Base-by-base conservation (phyloP, 768 basidiomycete species). In the Mycena floridula region DNA sequence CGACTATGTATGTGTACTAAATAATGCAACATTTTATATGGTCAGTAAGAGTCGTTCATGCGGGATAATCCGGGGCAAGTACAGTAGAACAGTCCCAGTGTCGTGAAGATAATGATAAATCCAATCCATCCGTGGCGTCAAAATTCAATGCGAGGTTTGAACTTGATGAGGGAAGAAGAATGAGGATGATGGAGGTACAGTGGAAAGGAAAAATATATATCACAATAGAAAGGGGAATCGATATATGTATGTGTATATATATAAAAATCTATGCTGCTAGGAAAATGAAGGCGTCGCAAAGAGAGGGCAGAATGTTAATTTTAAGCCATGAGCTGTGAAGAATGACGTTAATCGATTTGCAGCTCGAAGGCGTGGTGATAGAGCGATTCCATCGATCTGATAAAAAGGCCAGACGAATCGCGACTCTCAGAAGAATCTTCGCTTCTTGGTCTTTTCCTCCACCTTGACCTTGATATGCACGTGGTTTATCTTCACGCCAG, bases 371-470 rank as follows among this genome's bases (percentile, higher is more conserved):
- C 32, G 32, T 13, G 38, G 38, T 22, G 38, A 39, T 24, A 39
- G 22, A 3, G 42, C 25, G 42, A 18, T 18, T 28, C n/a, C 32
- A 23, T n/a, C 26, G 13, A 43, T 18, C 11, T 26, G 9, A 15
- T 15, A 44, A 43, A 16, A 21, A 22, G 30, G 15, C 37, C 40
- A 36, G 44, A 30, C 47, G 32, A 18, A 18, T 13, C 37, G n/a
- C 37, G 18, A 32, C 26, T 9, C 27, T 57, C 71, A 88, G 58
- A 90, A 91, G 64, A 92, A 87, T 54, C 77, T 74, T 60, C 77
- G 76, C 69, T 85, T 90, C 50, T 65, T 62, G 61, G 76, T 60
- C 67, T 81, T 90, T 61, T 89, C 89, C 46, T 89, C 85, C 28
- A 77, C 68, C 36, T 72, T 61, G 40, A 89, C 81, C 68, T 82